phyloP scores from a whole-genome alignment of 2,329 filamentous ascomycete genomes.

The Fusarium secorum region DNA sequence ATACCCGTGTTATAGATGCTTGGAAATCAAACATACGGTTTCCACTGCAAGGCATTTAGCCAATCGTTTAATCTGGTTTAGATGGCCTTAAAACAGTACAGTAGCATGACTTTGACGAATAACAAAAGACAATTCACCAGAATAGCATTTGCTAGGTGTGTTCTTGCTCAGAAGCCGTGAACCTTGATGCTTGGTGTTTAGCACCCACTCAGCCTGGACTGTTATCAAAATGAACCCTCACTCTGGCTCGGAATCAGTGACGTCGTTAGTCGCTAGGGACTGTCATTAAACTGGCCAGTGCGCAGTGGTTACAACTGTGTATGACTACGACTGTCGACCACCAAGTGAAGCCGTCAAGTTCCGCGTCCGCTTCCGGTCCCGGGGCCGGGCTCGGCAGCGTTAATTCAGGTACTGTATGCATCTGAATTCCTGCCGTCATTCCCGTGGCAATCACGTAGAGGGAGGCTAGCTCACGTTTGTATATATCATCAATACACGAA shows the following conservation, averaged over 20 bases:
- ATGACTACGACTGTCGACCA: neutral
- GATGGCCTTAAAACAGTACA: neutral
- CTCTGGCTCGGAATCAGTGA: constrained; percentile 4
- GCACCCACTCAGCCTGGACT: constrained; percentile 2
- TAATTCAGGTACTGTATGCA: neutral
- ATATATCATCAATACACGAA: neutral
- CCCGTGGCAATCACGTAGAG: neutral
- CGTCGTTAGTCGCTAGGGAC: neutral
- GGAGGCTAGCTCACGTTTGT: neutral
- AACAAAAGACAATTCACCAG: neutral
- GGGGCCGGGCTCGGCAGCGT: constrained; percentile 5
- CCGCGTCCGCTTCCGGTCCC: neutral
- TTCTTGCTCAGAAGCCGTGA: neutral
- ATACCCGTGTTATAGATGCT: constrained; percentile 28
- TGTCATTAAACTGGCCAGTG: neutral
- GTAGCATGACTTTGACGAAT: neutral
- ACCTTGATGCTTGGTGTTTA: neutral
- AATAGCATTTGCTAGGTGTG: neutral
- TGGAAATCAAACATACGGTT: constrained; percentile 23
- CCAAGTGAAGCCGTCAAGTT: constrained; percentile 20
- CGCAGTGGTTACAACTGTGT: neutral
- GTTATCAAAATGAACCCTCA: neutral
- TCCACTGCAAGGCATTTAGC: neutral
- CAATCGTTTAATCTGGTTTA: neutral
- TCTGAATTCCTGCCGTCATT: neutral